phyloP scores from a whole-genome alignment of 179 eudicot species.

The Pouteria campechiana region DNA sequence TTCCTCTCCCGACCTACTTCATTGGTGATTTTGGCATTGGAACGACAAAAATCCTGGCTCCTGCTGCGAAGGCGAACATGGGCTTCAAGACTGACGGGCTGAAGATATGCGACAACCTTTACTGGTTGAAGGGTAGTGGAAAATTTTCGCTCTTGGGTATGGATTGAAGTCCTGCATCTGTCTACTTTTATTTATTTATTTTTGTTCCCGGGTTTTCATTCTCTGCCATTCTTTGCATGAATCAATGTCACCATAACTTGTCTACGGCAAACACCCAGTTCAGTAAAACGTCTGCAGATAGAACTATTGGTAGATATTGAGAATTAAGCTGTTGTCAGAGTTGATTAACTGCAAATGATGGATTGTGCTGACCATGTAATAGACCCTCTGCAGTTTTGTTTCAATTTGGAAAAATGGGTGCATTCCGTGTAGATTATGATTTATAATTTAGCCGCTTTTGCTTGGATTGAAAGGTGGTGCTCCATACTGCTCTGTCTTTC shows the following conservation, averaged over 20 bases:
- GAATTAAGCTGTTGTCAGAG: no score
- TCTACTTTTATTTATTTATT: no score
- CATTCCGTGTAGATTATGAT: constrained; percentile 4
- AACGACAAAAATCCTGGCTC: constrained; percentile 46
- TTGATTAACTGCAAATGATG: no score
- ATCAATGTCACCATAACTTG: no score
- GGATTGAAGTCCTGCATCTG: neutral
- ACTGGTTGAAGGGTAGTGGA: constrained; percentile 92
- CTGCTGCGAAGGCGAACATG: constrained; percentile 37
- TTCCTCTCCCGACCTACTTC: constrained; percentile 81
- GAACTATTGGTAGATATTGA: no score
- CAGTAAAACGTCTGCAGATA: no score
- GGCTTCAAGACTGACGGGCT: constrained; percentile 96
- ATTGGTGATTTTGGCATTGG: constrained; percentile 77
- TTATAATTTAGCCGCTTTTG: no score
- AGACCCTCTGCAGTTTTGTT: neutral
- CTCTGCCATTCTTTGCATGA: no score
- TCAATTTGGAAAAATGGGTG: neutral
- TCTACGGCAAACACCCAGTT: no score
- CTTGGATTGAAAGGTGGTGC: no score
- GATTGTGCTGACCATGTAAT: neutral
- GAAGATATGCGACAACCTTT: constrained; percentile 58
- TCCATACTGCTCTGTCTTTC: no score
- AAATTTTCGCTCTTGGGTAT: constrained; percentile 59
- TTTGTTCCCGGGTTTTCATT: neutral